These are phyloP conservation scores for Phialophora macrospora DNA, from an alignment of 2,329 filamentous ascomycete genomes.

Conservation along the genomic window DNA sequence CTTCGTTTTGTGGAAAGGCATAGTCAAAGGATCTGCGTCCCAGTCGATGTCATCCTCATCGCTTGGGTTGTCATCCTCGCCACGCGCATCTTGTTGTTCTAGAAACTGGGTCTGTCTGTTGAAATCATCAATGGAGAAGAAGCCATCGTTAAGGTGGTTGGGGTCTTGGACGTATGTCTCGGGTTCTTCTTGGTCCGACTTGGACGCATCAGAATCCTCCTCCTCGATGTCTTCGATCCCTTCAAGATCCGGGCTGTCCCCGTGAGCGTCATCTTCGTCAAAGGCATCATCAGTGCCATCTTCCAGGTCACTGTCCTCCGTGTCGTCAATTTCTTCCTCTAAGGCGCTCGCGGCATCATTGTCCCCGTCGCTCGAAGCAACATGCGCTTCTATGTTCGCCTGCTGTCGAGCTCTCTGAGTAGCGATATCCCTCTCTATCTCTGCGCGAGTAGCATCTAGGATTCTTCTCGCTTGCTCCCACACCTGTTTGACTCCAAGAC, in stretches of 20 bases:
- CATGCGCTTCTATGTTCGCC: constrained; percentile 29
- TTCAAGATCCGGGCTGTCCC: constrained; percentile 41
- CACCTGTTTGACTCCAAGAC: constrained; percentile 85
- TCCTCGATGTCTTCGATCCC: constrained; percentile 44
- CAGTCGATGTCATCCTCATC: constrained; percentile 90
- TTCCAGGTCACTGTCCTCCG: neutral
- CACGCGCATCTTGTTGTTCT: constrained; percentile 80
- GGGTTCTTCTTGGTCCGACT: constrained; percentile 46
- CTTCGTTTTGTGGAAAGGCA: constrained; percentile 42
- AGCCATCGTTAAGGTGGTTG: constrained; percentile 90
- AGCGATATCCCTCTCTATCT: constrained; percentile 38
- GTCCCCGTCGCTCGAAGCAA: constrained; percentile 23
- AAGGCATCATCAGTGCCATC: constrained; percentile 24
- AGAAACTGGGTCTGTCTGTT: constrained; percentile 91
- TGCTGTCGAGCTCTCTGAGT: constrained; percentile 45
- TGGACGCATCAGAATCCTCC: constrained; percentile 38
- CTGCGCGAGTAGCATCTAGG: constrained; percentile 54
- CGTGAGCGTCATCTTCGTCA: constrained; percentile 30
- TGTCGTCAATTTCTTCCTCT: constrained; percentile 20
- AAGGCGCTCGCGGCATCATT: constrained; percentile 27
- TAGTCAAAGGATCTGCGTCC: constrained; percentile 72
- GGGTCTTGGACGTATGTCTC: constrained; percentile 72
- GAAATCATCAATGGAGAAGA: constrained; percentile 97
- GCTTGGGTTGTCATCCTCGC: constrained; percentile 75
- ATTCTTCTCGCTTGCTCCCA: constrained; percentile 93